Evolutionary conservation across 2,329 filamentous ascomycete species (phyloP), one percentile per base, ranked within the genome.

Genomic region (Fusarium nodosum): DNA sequence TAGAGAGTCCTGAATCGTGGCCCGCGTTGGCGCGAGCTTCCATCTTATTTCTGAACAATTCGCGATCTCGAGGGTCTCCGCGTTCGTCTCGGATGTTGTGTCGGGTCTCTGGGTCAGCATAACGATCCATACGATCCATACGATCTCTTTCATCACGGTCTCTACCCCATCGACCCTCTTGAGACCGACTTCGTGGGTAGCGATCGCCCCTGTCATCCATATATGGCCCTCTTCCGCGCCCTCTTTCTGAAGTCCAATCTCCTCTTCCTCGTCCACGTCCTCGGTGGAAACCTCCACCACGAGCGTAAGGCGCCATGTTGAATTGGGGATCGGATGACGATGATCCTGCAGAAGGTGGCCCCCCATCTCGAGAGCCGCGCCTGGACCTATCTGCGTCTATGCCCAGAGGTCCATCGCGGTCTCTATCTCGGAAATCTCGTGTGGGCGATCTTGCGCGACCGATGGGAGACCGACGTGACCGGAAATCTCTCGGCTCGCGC

Each of bases 341-440:
- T 5, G 91, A 93, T 7, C 90, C 90, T 20, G 90, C 90, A 2
- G 91, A 92, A 24, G 89, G 86, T 13, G 91, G 91, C 0, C 91
- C 81, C 12, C 78, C 91, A 73, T 94, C 92, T 73, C 92, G 85
- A 11, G 91, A 93, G 18, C 86, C 89, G 47, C 91, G 85, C 56
- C 91, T 84, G 20, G 89, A 87, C 60, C 91, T 86, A 60, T 90
- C 88, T 10, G 88, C 84, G 68, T 94, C 91, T 9, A 91, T 81
- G 47, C 88, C 89, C 33, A 89, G 82, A 1, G 88, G 89, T 3
- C 81, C 78, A 72, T 89, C 87, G 72, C 84, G 77, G 60, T 87
- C 81, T 71, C 82, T 80, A 53, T 91, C 89, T 73, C 91, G 86
- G 63, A 88, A 88, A 74, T 92, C 90, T 69, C 90, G 84, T 15